phyloP scores from a whole-genome alignment of 257 asterid species.

The Solanum stenotomum region DNA sequence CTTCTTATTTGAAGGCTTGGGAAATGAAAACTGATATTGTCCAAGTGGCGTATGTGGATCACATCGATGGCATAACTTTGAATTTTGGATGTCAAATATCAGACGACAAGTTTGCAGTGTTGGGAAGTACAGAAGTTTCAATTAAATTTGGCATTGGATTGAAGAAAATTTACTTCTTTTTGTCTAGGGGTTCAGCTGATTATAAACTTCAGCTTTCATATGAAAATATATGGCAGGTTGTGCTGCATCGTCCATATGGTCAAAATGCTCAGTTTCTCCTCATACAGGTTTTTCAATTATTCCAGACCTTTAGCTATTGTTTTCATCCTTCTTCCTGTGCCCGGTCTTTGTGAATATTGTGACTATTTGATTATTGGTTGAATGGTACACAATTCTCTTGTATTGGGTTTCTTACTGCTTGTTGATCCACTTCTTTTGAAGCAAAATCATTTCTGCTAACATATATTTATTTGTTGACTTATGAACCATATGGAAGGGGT shows the following conservation, averaged over 20 bases:
- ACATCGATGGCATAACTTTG: constrained; percentile 35
- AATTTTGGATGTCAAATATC: constrained; percentile 64
- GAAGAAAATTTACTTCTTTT: constrained; percentile 39
- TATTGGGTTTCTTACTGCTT: neutral
- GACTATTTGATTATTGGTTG: neutral
- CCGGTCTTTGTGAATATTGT: neutral
- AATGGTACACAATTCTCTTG: neutral
- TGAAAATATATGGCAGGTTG: constrained; percentile 70
- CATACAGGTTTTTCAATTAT: constrained; percentile 53
- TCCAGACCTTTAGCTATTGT: neutral
- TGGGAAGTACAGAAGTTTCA: constrained; percentile 24
- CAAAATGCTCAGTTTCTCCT: constrained; percentile 30
- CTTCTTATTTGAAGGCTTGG: constrained; percentile 49
- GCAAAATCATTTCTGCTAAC: neutral
- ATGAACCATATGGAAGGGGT: neutral
- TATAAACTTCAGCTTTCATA: constrained; percentile 69
- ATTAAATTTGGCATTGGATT: constrained; percentile 53
- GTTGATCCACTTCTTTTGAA: neutral
- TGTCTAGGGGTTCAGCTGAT: constrained; percentile 12
- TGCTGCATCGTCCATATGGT: constrained; percentile 24
- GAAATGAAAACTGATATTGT: constrained; percentile 28
- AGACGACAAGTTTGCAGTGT: constrained; percentile 31
- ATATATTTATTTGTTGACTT: neutral
- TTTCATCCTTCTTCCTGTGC: neutral
- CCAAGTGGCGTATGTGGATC: constrained; percentile 15